phyloP scores from a whole-genome alignment of 345 rosid species.

The Pistacia integerrima region DNA sequence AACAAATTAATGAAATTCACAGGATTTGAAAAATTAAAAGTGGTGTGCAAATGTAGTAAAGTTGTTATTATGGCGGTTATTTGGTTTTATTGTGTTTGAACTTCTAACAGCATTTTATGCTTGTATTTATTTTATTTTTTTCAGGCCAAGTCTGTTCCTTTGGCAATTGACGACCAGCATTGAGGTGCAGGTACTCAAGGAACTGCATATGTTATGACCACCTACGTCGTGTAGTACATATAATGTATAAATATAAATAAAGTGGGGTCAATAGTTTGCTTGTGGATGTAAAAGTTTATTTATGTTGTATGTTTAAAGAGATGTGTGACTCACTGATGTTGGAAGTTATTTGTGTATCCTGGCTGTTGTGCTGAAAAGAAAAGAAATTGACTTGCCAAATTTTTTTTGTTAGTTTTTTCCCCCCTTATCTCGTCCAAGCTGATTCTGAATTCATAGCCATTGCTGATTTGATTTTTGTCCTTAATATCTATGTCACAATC shows the following conservation, averaged over 20 bases:
- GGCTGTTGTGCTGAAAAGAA: neutral
- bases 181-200: slow-evolving; percentile 21
- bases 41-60: neutral
- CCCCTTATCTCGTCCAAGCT: neutral
- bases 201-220: neutral
- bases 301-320: neutral
- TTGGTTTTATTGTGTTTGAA: neutral
- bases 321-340: neutral
- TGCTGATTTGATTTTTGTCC: no score
- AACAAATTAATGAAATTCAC: neutral
- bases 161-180: slow-evolving; percentile 54
- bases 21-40: neutral
- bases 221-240: neutral
- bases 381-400: neutral
- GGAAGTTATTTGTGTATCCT: neutral
- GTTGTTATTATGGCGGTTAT: neutral
- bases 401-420: no score
- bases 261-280: neutral
- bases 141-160: slow-evolving; percentile 86
- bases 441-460: neutral
- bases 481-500: no score
- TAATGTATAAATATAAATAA: slow-evolving; percentile 24
- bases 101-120: neutral
- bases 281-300: neutral
- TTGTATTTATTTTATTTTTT: slow-evolving; percentile 5